Conservation (phyloP, 768 basidiomycete genomes). For the Lanmaoa rubissima region DNA sequence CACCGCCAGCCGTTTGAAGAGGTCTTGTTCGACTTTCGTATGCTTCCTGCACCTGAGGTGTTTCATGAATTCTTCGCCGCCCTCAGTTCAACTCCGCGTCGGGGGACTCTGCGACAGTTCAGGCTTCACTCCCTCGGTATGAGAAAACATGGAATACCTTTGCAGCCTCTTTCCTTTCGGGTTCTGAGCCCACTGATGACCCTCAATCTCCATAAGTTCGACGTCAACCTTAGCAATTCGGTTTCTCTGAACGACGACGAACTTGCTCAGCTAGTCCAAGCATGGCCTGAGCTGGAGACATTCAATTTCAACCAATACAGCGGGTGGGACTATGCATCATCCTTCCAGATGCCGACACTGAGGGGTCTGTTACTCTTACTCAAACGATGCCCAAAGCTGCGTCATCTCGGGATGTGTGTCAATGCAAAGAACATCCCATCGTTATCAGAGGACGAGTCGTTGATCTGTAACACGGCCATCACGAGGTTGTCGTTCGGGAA, state of each 20-base stretch:
- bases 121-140: not conserved
- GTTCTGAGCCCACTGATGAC: not conserved
- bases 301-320: not conserved
- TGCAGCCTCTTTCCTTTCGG: not conserved
- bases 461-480: constrained; percentile 1
- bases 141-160: not conserved
- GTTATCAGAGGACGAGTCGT: not conserved
- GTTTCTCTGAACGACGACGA: constrained; percentile 7
- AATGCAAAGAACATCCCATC: constrained; percentile 4
- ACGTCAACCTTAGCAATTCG: not conserved
- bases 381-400: not conserved
- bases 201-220: not conserved
- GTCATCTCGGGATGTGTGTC: not conserved
- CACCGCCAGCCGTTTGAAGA: constrained; percentile 8
- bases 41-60: not conserved
- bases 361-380: constrained; percentile 3
- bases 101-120: constrained; percentile 1
- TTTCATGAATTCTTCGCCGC: constrained; percentile 3
- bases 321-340: not conserved
- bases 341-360: constrained; percentile 1
- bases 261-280: not conserved
- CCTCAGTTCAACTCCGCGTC: not conserved
- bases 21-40: not conserved
- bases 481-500: not conserved
- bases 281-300: constrained; percentile 2